Base-by-base conservation (phyloP, 768 basidiomycete genomes). In the Suillus clintonianus region DNA sequence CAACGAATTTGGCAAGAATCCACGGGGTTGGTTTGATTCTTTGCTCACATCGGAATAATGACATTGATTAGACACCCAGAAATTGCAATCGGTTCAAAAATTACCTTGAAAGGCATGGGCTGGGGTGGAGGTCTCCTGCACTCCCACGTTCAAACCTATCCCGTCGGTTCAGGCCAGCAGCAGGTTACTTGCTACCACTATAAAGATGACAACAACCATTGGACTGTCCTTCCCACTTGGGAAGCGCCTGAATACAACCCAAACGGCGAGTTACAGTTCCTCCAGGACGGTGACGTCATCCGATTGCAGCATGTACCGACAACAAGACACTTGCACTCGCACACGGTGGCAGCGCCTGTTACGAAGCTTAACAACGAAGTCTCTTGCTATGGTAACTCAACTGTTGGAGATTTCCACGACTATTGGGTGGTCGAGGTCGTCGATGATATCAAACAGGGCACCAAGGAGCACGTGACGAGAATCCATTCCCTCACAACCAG, bases 181-280 rank as follows among this genome's bases (percentile, higher is more conserved):
- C 97, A 99, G 77, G 89, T 99, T 4, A 99, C 97, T 0, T 99
- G 97, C 77, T 99, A 99, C 75, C 97, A 99, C 79, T 99, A 99
- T 86, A 98, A 97, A 79, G 97, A 99, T 72, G 88, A 89, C 55
- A 99, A 99, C 83, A 99, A 99, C 79, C 83, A 98, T 51, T 99
- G 94, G 91, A 70, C 79, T 19, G 73, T 99, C 67, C 80, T 89
- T 2, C 95, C 94, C 7, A 82, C 81, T 1, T 98, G 97, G 97
- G 86, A 90, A 39, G 86, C 90, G 64, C 80, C 86, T 0, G 72
- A 76, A 1, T 86, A 90, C 71, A 83, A 94, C 69, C 86, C 85
- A 5, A 84, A 91, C 59, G 86, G 83, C 58, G 79, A 80, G 19
- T 77, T 98, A 59, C 81, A 81, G 50, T 98, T 81, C 81, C 81